Evolutionary conservation across 202 grass and related monocot genomes (phyloP).

Genomic region (Musa balbisiana): DNA sequence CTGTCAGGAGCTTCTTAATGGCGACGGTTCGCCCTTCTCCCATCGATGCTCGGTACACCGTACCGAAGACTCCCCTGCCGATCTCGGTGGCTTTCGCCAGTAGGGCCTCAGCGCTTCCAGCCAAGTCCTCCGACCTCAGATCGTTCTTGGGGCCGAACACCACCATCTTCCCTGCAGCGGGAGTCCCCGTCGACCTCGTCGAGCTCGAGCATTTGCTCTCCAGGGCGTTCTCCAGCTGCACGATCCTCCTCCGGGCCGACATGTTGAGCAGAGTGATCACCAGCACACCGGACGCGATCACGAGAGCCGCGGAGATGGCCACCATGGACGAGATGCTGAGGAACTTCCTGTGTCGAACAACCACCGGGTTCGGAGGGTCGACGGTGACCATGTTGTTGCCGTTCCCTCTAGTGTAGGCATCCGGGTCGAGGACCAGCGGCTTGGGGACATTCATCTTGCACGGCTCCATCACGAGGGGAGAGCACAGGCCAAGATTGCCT

Average conservation of each 20-base stretch:
- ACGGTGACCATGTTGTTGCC: constrained; percentile 23
- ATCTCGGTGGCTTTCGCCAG: constrained; percentile 69
- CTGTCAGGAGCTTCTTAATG: constrained; percentile 56
- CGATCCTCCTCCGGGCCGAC: constrained; percentile 47
- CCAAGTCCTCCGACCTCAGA: constrained; percentile 68
- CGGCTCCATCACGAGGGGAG: constrained; percentile 55
- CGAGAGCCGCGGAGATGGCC: constrained; percentile 69
- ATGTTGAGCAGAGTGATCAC: constrained; percentile 69
- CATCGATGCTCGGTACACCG: constrained; percentile 49
- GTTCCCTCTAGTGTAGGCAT: constrained; percentile 42
- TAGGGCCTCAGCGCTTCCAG: constrained; percentile 50
- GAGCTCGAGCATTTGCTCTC: constrained; percentile 57
- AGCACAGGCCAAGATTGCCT: constrained; percentile 90
- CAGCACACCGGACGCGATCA: constrained; percentile 46
- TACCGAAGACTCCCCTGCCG: constrained; percentile 56
- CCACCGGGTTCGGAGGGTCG: background rate
- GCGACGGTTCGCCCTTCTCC: constrained; percentile 45
- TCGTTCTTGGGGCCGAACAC: constrained; percentile 48
- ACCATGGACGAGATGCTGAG: constrained; percentile 77
- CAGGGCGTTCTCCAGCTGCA: constrained; percentile 35
- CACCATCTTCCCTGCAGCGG: constrained; percentile 72
- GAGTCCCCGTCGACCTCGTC: constrained; percentile 27
- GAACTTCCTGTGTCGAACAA: constrained; percentile 34
- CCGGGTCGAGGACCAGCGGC: constrained; percentile 86
- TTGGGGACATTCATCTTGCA: constrained; percentile 88